Evolutionary conservation across 495 filamentous ascomycete genomes (phyloP), one percentile per base, ranked within the genome.

Genomic region (Podospora appendiculata): DNA sequence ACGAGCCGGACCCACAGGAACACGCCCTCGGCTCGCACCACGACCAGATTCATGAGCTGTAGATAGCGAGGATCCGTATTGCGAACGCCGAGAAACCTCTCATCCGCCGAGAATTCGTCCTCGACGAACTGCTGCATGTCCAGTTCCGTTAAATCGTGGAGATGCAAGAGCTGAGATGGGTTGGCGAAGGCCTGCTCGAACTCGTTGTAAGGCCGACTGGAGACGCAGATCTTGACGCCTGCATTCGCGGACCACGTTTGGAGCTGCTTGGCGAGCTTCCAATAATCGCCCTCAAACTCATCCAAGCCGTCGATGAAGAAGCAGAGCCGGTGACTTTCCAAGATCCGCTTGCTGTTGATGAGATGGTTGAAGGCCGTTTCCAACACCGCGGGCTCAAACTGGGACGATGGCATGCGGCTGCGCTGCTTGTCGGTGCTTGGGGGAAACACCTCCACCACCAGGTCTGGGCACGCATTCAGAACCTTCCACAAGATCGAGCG

Each of bases 301-400:
- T 54, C 52, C 10, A 54, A 36, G 8, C 52, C 52, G 36, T 54
- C 52, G 46, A 54, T 41, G 35, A 54, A 54, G 14, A 54, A 13
- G 34, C 52, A 45, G 12, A 49, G 16, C 7, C 17, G 18, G 13
- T 25, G 25, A 25, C 25, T 25, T 25, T 25, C 25, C 25, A 25
- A 25, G 25, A 25, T 5, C 25, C 25, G 25, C 25, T 25, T 25
- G 25, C 25, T 25, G 25, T 25, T 25, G 25, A 25, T 25, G 25
- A 25, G 25, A 25, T 25, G 25, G 5, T 25, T 25, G 25, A 25
- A 25, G 5, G 25, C 25, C 25, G 25, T 25, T 25, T 25, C 25
- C 25, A 25, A 25, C 25, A 25, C 25, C 25, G 25, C 25, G 25
- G 25, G 25, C 25, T 25, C 25, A 5, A 25, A 25, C 25, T 25